A percentile compares a stretch with the other conserved stretches of the same genome.
These are phyloP conservation scores for Abrus precatorius DNA, from an alignment of 306 rosid genomes.

Conservation along the genomic window DNA sequence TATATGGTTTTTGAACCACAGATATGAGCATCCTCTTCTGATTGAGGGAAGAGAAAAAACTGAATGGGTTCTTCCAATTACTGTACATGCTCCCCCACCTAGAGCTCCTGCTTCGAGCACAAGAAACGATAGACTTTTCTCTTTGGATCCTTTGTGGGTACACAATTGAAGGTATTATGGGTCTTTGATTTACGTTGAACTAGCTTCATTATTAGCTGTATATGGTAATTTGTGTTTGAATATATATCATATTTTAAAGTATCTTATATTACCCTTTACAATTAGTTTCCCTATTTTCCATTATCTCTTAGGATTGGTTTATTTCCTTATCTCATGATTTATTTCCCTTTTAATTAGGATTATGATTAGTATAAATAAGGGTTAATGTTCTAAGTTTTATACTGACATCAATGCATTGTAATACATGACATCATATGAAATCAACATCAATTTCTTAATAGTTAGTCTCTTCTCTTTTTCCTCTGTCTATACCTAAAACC, in stretches of 20 bases:
- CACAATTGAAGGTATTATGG: conserved; percentile 65
- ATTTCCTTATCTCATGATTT: neutral
- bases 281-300: neutral
- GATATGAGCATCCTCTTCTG: conserved; percentile 96
- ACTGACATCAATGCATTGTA: neutral
- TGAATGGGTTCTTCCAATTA: conserved; percentile 98
- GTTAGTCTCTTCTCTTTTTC: neutral
- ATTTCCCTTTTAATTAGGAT: neutral
- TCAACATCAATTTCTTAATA: neutral
- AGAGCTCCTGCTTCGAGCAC: conserved; percentile 60
- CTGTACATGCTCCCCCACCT: conserved; percentile 87
- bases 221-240: conserved; percentile 3
- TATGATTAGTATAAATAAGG: neutral
- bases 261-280: neutral
- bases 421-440: neutral
- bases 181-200: conserved; percentile 9
- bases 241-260: neutral
- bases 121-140: conserved; percentile 74
- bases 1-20: conserved; percentile 51
- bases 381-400: neutral
- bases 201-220: neutral
- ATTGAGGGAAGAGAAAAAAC: conserved; percentile 88
- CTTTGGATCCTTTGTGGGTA: conserved; percentile 76
- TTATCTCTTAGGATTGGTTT: neutral
- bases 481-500: neutral